A percentile compares a stretch with the other conserved stretches of the same genome.
phyloP scores from a whole-genome alignment of 441 rosid genomes.

The Erodium moschatum region DNA sequence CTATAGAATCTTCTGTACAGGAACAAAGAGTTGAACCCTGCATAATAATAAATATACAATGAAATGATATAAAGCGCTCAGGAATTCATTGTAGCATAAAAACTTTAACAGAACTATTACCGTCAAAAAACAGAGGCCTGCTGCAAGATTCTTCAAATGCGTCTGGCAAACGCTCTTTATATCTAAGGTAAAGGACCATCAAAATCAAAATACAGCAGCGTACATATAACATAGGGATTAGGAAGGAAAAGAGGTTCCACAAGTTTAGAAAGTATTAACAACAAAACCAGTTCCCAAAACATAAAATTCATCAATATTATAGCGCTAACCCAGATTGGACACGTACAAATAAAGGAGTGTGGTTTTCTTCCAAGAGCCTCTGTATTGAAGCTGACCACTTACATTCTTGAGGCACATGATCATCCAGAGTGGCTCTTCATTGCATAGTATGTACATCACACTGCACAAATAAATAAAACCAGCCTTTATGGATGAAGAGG shows the following conservation, averaged over 20 bases:
- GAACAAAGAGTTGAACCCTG: slow-evolving; percentile 74
- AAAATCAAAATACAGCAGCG: neutral
- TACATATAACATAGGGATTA: neutral
- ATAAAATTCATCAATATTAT: slow-evolving; percentile 8
- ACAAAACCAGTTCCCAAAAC: neutral
- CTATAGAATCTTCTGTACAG: slow-evolving; percentile 79
- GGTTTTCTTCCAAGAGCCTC: slow-evolving; percentile 88
- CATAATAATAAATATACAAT: slow-evolving; percentile 16
- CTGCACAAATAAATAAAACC: slow-evolving; percentile 29
- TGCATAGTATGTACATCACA: slow-evolving; percentile 77
- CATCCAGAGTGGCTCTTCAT: slow-evolving; percentile 95
- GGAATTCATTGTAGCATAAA: neutral
- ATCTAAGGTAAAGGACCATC: slow-evolving; percentile 8
- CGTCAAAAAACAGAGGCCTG: slow-evolving; percentile 53
- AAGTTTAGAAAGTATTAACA: neutral
- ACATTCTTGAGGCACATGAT: slow-evolving; percentile 47
- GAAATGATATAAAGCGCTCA: slow-evolving; percentile 11
- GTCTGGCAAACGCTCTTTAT: slow-evolving; percentile 53
- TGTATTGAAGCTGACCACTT: slow-evolving; percentile 47
- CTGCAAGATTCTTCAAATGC: slow-evolving; percentile 30
- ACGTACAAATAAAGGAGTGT: slow-evolving; percentile 49
- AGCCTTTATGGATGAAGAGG: neutral
- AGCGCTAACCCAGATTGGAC: slow-evolving; percentile 1
- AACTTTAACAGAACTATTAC: slow-evolving; percentile 26
- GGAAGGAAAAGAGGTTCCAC: neutral